Conservation (phyloP, 257 asterid genomes). For the Jasminum sambac region DNA sequence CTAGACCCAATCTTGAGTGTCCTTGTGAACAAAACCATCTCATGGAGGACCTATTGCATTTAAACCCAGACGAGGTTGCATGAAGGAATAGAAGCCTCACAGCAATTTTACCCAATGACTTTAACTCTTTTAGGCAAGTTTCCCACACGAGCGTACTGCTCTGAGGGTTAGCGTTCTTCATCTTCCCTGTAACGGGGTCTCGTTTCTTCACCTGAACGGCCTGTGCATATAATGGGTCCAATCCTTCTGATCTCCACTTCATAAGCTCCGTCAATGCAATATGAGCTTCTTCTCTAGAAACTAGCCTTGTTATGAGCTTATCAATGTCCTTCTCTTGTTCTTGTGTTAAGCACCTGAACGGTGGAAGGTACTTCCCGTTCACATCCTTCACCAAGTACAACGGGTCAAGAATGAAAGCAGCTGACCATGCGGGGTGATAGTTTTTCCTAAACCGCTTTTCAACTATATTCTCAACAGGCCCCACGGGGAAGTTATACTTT, state of each 20-base stretch:
- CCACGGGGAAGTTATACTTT: constrained; percentile 50
- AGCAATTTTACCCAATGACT: constrained; percentile 64
- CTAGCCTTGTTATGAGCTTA: constrained; percentile 58
- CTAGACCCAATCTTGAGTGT: constrained; percentile 47
- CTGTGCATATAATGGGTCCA: constrained; percentile 83
- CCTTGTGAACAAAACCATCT: constrained; percentile 52
- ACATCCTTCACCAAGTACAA: constrained; percentile 59
- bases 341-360: constrained; percentile 65
- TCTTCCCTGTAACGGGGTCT: constrained; percentile 72
- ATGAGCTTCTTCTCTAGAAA: constrained; percentile 69
- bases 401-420: constrained; percentile 87
- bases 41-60: constrained; percentile 52
- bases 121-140: constrained; percentile 69
- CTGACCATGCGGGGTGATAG: constrained; percentile 89
- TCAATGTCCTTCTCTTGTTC: constrained; percentile 87
- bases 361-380: constrained; percentile 86
- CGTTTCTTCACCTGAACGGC: constrained; percentile 82
- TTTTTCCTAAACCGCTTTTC: constrained; percentile 57
- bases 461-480: constrained; percentile 55
- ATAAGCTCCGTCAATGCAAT: constrained; percentile 75
- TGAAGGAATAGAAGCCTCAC: constrained; percentile 86
- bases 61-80: constrained; percentile 67
- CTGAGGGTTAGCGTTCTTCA: constrained; percentile 82
- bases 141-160: constrained; percentile 91
- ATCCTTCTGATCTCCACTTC: constrained; percentile 89